Base-by-base conservation (phyloP, 768 basidiomycete genomes). In the Tubosaeta sp. region DNA sequence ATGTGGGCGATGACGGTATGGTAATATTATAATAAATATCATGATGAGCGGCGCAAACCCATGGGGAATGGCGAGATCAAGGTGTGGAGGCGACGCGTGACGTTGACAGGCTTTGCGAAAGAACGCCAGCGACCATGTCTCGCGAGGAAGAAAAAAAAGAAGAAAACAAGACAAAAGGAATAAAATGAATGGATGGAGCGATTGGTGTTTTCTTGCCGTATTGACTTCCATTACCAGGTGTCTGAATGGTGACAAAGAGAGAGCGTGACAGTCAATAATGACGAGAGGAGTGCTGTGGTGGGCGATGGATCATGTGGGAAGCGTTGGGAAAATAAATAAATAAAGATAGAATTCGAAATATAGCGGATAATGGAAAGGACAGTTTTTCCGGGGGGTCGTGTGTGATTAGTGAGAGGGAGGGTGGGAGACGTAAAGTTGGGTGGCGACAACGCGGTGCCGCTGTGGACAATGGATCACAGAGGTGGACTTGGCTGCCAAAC, bases 361-460 rank as follows among this genome's bases (percentile, higher is more conserved):
- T 12, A 27, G 27, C 27, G 27, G 27, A 27, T 9, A 27, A 27
- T 18, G 9, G 29, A 22, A 30, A 25, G 30, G 24, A 35, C 27
- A 29, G 12, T 30, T 44, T 36, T 44, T n/a, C 27, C 29, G 44
- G 48, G 51, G 41, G 46, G 44, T 50, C 29, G 41, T 43, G 56
- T 53, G 53, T 54, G 61, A 60, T 19, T 52, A 49, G 54, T 39
- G 54, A 51, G 45, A 51, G 52, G 47, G 34, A 1, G 21, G 11
- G 27, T 19, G 42, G 34, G 19, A 25, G 63, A 55, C 53, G 58
- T 67, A 62, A 65, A 53, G 38, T 48, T 36, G 49, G 59, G 62
- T 59, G 62, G 53, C 32, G 49, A 48, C 32, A 44, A 61, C 10
- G 58, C 63, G 63, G 63, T 58, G 52, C 56, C 56, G 54, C 42